Evolutionary conservation across 495 filamentous ascomycete genomes (phyloP), one percentile per base, ranked within the genome.

Genomic region (Lindgomyces ingoldianus): DNA sequence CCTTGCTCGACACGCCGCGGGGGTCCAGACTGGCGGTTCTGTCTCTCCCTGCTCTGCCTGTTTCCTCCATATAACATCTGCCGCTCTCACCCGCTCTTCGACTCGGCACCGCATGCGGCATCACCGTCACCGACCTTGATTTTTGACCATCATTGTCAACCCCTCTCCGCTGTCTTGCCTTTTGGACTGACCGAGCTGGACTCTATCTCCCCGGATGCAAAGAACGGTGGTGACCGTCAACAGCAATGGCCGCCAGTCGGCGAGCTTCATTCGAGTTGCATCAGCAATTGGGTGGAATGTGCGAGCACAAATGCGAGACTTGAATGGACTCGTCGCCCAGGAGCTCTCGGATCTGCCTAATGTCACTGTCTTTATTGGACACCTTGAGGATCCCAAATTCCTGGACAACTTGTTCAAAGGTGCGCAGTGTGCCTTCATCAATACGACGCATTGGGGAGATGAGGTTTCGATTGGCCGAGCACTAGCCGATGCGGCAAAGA

Each of bases 381-480:
- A 89, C 41, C 81, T 96, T n/a, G 88, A 93, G 72, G 84, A 88
- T 52, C 81, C 83, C 63, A 72, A 76, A 3, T 77, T 98, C 53
- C 88, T 98, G 73, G 81, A 83, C 26, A 76, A 85, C 24, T 83
- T 98, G 12, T 98, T 98, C 80, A 74, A 80, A 11, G 90, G 90
- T 66, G 90, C 90, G 21, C 86, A 93, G 60, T 80, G 93, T 39
- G 94, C 94, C 59, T 98, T 97, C 75, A 92, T 98, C 81, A 98
- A 98, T 78, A 98, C 94, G 27, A 93, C 91, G n/a, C 95, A 93
- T 62, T 93, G 93, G 79, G 95, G 94, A 30, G 92, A 98, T 73
- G 94, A 98, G 80, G 83, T 92, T 46, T 86, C 85, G 10, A 93
- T 96, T 64, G 94, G 94, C 36, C 84, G 88, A 65, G 87, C 88